Evolutionary conservation across 2,329 filamentous ascomycete species (phyloP).

Genomic region (Colletotrichum liriopes): DNA sequence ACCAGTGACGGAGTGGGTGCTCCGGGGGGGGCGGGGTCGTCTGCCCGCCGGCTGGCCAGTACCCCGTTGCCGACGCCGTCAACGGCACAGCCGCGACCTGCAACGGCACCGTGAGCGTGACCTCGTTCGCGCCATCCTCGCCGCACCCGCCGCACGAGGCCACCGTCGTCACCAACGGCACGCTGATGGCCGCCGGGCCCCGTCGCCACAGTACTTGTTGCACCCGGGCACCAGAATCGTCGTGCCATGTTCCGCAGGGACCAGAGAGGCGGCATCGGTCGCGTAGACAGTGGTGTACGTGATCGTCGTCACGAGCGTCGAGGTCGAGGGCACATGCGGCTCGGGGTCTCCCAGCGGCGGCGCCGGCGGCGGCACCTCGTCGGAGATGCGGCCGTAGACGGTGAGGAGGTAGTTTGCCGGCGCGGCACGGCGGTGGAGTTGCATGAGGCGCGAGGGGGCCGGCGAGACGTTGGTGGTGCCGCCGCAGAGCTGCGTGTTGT

Average conservation of each 20-base stretch:
- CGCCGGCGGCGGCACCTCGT: slow-evolving; percentile 48
- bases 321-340: slow-evolving; percentile 47
- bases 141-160: slow-evolving; percentile 53
- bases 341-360: slow-evolving; percentile 52
- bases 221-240: slow-evolving; percentile 48
- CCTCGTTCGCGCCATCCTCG: slow-evolving; percentile 49
- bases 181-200: slow-evolving; percentile 28
- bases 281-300: slow-evolving; percentile 54
- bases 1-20: slow-evolving; percentile 21
- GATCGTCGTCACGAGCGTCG: slow-evolving; percentile 45
- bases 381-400: slow-evolving; percentile 58
- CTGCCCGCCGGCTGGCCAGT: slow-evolving; percentile 9
- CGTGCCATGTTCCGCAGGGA: slow-evolving; percentile 52
- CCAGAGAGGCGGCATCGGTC: slow-evolving; percentile 52
- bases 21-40: slow-evolving; percentile 2
- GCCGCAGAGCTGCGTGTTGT: slow-evolving; percentile 59
- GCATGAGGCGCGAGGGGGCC: slow-evolving; percentile 22
- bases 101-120: slow-evolving; percentile 53
- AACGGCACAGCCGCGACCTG: slow-evolving; percentile 39
- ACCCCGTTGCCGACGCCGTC: slow-evolving; percentile 33
- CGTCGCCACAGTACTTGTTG: slow-evolving; percentile 44
- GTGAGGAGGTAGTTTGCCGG: slow-evolving; percentile 56
- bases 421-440: slow-evolving; percentile 47
- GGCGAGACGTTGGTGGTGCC: slow-evolving; percentile 49
- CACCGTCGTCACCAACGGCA: slow-evolving; percentile 50